phyloP scores from a whole-genome alignment of 2,329 filamentous ascomycete genomes.

The Sporothrix globosa region DNA sequence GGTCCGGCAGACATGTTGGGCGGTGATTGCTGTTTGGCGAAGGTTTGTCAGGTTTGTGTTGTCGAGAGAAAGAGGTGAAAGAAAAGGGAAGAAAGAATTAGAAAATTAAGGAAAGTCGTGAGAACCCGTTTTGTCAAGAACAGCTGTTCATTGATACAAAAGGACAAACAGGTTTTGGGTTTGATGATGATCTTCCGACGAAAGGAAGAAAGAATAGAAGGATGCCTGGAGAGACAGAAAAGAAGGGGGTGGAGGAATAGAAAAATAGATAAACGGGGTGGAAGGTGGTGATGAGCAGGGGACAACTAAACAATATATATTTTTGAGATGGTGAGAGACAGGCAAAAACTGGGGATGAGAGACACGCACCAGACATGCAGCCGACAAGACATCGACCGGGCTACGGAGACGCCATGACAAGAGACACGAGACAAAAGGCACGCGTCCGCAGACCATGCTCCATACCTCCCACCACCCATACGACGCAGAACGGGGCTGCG shows the following conservation, averaged over 20 bases:
- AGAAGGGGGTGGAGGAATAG: slow-evolving; percentile 22
- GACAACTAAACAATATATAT: slow-evolving; percentile 26
- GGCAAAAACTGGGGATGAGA: slow-evolving; percentile 16
- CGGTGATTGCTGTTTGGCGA: slow-evolving; percentile 6
- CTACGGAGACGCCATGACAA: slow-evolving; percentile 14
- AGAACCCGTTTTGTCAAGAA: slow-evolving; percentile 21
- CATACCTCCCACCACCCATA: not conserved
- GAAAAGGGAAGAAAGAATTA: slow-evolving; percentile 1
- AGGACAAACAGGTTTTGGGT: slow-evolving; percentile 3
- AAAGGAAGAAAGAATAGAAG: slow-evolving; percentile 18
- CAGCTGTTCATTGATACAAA: slow-evolving; percentile 3
- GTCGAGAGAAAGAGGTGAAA: not conserved
- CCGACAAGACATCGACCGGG: not conserved
- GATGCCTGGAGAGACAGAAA: slow-evolving; percentile 21
- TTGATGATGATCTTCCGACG: slow-evolving; percentile 20
- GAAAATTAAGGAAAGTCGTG: slow-evolving; percentile 17
- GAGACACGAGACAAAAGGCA: slow-evolving; percentile 17
- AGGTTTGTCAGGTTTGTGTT: not conserved
- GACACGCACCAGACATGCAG: not conserved
- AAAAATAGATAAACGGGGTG: slow-evolving; percentile 27
- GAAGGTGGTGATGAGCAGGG: slow-evolving; percentile 14
- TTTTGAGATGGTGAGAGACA: not conserved
- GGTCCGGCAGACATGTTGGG: slow-evolving; percentile 37
- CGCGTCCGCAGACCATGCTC: not conserved
- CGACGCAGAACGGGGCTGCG: slow-evolving; percentile 25